phyloP scores from a whole-genome alignment of 1,139 yeast species.

The Pichia sp. region DNA sequence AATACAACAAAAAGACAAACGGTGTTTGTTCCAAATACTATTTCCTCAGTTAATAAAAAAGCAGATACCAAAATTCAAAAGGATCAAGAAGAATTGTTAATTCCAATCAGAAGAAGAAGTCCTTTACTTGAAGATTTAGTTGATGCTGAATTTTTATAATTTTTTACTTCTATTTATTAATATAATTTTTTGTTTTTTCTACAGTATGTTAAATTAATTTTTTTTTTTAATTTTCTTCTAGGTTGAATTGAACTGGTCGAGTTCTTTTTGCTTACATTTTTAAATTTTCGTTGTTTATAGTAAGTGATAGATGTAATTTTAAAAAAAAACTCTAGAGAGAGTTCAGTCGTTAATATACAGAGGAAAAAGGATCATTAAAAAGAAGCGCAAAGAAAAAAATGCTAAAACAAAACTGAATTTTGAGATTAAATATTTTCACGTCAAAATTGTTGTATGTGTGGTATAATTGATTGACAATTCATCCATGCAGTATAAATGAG shows the following conservation, averaged over 20 bases:
- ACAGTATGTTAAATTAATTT: not conserved
- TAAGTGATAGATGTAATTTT: too few species aligned
- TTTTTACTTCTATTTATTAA: not conserved
- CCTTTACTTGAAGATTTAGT: conserved; percentile 24
- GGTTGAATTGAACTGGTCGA: too few species aligned
- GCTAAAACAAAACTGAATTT: not conserved
- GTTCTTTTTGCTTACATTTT: too few species aligned
- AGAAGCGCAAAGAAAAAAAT: not conserved
- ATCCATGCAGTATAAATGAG: too few species aligned
- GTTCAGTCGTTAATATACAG: not conserved
- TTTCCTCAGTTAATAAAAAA: not conserved
- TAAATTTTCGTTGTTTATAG: too few species aligned
- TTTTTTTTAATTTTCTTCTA: too few species aligned
- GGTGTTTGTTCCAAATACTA: conserved; percentile 17
- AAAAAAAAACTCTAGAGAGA: too few species aligned
- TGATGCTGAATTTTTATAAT: conserved; percentile 21
- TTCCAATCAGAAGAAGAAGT: conserved; percentile 1
- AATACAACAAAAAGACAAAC: conserved; percentile 22
- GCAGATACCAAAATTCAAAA: not conserved
- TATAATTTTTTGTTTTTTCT: not conserved
- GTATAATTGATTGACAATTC: too few species aligned
- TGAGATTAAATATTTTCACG: not conserved
- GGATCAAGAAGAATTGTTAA: not conserved
- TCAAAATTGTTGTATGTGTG: too few species aligned
- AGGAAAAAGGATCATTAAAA: not conserved